Conservation (phyloP, 805 yeast species). For the Ogataea ganodermae region DNA sequence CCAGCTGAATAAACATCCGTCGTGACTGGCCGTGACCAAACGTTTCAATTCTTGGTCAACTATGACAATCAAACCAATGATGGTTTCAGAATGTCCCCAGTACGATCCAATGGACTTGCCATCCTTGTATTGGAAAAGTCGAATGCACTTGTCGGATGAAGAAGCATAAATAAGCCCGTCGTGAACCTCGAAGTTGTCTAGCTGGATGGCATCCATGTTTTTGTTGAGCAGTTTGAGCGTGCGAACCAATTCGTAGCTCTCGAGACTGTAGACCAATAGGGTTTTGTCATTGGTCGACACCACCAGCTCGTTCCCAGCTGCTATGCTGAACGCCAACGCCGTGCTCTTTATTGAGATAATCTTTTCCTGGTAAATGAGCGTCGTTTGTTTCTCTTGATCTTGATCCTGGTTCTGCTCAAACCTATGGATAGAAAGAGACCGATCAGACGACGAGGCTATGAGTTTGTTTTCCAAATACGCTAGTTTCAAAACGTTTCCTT, state of each 20-base stretch:
- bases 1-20: slow-evolving; percentile 61
- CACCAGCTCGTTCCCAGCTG: slow-evolving; percentile 41
- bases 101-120: slow-evolving; percentile 51
- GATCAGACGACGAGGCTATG: slow-evolving; percentile 60
- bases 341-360: slow-evolving; percentile 52
- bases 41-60: slow-evolving; percentile 21
- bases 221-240: slow-evolving; percentile 44
- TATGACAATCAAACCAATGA: slow-evolving; percentile 42
- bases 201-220: slow-evolving; percentile 44
- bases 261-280: slow-evolving; percentile 39
- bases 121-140: slow-evolving; percentile 46
- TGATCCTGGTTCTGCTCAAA: slow-evolving; percentile 24
- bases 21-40: slow-evolving; percentile 47
- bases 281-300: slow-evolving; percentile 55
- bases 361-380: slow-evolving; percentile 41
- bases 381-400: background rate
- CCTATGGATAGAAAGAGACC: slow-evolving; percentile 58
- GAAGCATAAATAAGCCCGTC: slow-evolving; percentile 41
- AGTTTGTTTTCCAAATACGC: slow-evolving; percentile 36
- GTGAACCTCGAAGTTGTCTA: slow-evolving; percentile 44
- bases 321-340: slow-evolving; percentile 45
- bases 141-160: slow-evolving; percentile 58
- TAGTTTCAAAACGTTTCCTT: slow-evolving; percentile 50
- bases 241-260: slow-evolving; percentile 38
- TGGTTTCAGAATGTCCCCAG: slow-evolving; percentile 63